Percentiles rank a stretch among this genome's conserved stretches.
Evolutionary conservation across 345 rosid species (phyloP).

Genomic region (Sonneratia alba): DNA sequence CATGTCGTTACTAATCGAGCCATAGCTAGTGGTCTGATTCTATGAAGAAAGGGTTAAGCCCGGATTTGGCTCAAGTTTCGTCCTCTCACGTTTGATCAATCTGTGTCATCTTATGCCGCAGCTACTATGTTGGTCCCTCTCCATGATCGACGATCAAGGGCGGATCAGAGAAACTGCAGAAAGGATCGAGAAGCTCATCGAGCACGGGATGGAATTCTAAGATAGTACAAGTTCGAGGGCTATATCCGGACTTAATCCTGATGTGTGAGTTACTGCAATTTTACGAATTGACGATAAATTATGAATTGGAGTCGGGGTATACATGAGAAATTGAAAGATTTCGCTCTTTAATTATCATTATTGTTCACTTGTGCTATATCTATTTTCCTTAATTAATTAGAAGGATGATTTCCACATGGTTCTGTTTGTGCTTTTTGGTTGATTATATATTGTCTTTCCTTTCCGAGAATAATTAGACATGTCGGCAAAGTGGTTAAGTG

Average conservation of each 20-base stretch:
- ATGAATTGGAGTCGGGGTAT: not conserved
- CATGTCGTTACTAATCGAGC: constrained; percentile 64
- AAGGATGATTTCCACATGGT: not conserved
- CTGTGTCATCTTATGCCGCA: too few species aligned
- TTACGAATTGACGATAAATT: not conserved
- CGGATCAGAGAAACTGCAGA: not conserved
- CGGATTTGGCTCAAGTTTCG: not conserved
- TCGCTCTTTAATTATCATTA: not conserved
- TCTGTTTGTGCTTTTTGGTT: not conserved
- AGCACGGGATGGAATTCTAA: not conserved
- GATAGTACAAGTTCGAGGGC: not conserved
- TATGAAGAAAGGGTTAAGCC: constrained; percentile 22
- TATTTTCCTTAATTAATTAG: constrained; percentile 3
- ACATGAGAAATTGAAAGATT: not conserved
- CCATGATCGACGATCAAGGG: not conserved
- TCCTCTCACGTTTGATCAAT: too few species aligned
- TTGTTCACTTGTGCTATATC: not conserved
- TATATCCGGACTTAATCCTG: not conserved
- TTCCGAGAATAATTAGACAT: too few species aligned
- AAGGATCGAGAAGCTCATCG: not conserved
- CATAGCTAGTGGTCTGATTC: constrained; percentile 49
- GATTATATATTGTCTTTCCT: not conserved
- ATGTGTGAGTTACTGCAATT: not conserved
- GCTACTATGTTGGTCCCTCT: not conserved
- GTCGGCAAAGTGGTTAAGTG: too few species aligned